Evolutionary conservation across 768 basidiomycete genomes (phyloP), one percentile per base, ranked within the genome.

Genomic region (Russula sp.): DNA sequence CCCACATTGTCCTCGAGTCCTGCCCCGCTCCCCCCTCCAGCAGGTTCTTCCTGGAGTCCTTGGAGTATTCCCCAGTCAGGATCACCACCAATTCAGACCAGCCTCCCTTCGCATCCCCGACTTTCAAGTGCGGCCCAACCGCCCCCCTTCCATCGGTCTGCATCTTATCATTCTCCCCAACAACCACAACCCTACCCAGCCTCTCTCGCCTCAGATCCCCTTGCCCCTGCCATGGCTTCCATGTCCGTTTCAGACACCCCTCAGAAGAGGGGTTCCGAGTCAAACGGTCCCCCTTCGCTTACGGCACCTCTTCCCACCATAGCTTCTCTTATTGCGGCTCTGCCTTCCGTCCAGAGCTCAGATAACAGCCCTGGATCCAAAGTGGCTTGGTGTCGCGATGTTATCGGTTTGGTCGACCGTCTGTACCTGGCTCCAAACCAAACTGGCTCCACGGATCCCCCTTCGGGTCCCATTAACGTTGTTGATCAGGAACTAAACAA

Each of bases 331-430:
- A 70, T 80, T 5, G 76, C 80, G 0, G 83, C 82, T 1, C 70
- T 83, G 0, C 72, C 76, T 4, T 72, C 80, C 13, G 75, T 89
- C 27, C 84, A 87, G 57, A 74, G 78, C 2, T 80, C 86, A 1
- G 70, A 70, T 44, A 80, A 82, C 61, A 84, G 86, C 68, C 86
- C 87, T 2, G 71, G 75, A 0, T 78, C 84, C 48, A 84, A 85
- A 68, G 73, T 96, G 6, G 77, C 81, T 32, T 98, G 94, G 93
- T 83, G 84, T 16, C 80, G 90, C 54, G 92, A 96, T 66, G 89
- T 95, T 60, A 73, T 94, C 61, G 82, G 85, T 69, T 84, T 95
- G 62, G 84, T 91, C 59, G 89, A 95, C 57, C 81, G 84, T 37
- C 58, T 66, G 14, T 61, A 66, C 18, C 61, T 66, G 37, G 27